Conservation (phyloP, 768 basidiomycete genomes). For the Lactifluus hygrophoroides region DNA sequence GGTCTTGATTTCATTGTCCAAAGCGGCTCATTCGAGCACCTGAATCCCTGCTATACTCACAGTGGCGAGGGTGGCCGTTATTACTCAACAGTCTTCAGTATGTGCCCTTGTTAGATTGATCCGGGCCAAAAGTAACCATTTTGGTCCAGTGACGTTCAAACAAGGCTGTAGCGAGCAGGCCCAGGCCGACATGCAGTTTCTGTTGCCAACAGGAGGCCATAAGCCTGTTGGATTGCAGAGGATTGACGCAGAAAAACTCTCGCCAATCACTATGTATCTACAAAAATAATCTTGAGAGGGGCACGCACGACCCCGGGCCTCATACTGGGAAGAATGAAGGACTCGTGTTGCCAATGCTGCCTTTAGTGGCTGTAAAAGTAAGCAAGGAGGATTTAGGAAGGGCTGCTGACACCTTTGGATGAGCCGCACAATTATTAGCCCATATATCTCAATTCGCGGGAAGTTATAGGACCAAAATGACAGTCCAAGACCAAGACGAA, state of each 20-base stretch:
- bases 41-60: conserved; percentile 14
- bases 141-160: conserved; percentile 40
- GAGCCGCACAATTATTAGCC: conserved; percentile 44
- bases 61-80: neutral
- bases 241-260: neutral
- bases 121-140: conserved; percentile 42
- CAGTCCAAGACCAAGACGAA: conserved; percentile 46
- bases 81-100: neutral
- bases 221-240: neutral
- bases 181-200: conserved; percentile 45
- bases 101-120: conserved; percentile 36
- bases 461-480: neutral
- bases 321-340: conserved; percentile 45
- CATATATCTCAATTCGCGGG: conserved; percentile 27
- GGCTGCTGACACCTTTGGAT: conserved; percentile 30
- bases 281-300: neutral
- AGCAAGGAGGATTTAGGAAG: conserved; percentile 44
- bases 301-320: conserved; percentile 49
- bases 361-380: conserved; percentile 35
- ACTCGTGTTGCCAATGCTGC: conserved; percentile 43
- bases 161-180: conserved; percentile 49
- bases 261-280: conserved; percentile 16
- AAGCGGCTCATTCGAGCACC: neutral
- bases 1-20: conserved; percentile 3
- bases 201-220: conserved; percentile 12